A percentile compares a stretch with the other conserved stretches of the same genome.
Evolutionary conservation across 2,329 filamentous ascomycete genomes (phyloP).

Genomic region (Coniochaeta hoffmannii): DNA sequence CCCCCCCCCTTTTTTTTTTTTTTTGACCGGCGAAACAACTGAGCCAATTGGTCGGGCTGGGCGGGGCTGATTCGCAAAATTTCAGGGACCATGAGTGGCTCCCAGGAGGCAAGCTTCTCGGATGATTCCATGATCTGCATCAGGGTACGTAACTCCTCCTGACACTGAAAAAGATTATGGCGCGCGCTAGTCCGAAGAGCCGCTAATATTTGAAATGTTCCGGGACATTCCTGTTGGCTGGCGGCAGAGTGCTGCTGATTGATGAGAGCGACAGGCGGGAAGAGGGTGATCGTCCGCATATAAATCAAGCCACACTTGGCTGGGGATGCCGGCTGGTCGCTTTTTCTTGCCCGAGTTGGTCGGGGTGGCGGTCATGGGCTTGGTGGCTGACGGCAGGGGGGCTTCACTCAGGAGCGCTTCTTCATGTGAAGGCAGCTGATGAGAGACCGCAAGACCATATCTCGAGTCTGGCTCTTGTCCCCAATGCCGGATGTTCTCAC

Average conservation of each 20-base stretch:
- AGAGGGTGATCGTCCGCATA: neutral
- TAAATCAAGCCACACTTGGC: neutral
- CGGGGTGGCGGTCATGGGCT: too few species aligned
- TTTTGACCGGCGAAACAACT: neutral
- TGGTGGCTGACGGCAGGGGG: too few species aligned
- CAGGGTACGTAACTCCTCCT: neutral
- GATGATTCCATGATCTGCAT: constrained; percentile 1
- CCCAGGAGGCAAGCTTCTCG: neutral
- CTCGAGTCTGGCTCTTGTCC: neutral
- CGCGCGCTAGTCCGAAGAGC: neutral
- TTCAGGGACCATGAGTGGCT: neutral
- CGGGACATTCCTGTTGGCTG: neutral
- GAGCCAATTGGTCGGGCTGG: neutral
- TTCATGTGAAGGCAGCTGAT: too few species aligned
- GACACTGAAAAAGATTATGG: too few species aligned
- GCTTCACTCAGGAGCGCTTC: too few species aligned
- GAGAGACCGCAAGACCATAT: neutral
- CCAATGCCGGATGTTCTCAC: too few species aligned
- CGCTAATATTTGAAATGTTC: neutral
- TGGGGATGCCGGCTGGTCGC: too few species aligned
- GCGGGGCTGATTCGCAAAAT: neutral
- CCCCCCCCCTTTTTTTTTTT: neutral
- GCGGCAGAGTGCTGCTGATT: neutral
- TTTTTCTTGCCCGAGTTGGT: too few species aligned
- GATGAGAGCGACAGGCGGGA: too few species aligned